Evolutionary conservation across 768 basidiomycete species (phyloP).

Genomic region (Gymnopilus junonius): DNA sequence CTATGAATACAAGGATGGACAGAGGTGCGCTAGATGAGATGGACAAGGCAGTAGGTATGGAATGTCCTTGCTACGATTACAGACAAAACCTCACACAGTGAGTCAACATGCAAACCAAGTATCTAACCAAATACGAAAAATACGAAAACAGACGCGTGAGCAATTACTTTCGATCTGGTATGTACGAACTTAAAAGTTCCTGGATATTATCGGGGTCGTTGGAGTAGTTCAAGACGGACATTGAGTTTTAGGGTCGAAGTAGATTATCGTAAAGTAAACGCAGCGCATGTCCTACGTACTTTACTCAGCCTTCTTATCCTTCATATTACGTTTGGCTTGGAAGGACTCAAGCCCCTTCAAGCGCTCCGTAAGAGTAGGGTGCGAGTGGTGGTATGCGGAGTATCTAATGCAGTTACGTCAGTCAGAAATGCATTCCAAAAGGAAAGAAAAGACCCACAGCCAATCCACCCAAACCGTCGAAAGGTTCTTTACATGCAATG

Average conservation of each 20-base stretch:
- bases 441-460: slow-evolving; percentile 57
- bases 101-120: neutral
- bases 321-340: slow-evolving; percentile 51
- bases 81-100: neutral
- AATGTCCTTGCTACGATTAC: neutral
- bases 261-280: neutral
- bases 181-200: neutral
- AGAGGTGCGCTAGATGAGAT: neutral
- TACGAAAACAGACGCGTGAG: neutral
- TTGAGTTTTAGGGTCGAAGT: neutral
- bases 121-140: neutral
- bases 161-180: neutral
- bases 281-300: neutral
- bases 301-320: slow-evolving; percentile 43
- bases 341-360: slow-evolving; percentile 79
- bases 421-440: neutral
- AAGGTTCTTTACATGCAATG: slow-evolving; percentile 90
- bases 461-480: slow-evolving; percentile 95
- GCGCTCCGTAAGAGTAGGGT: slow-evolving; percentile 92
- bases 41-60: neutral
- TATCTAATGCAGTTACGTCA: slow-evolving; percentile 52
- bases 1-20: neutral
- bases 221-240: neutral
- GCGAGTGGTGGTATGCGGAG: slow-evolving; percentile 95
- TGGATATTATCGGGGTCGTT: neutral